Conservation (phyloP, 345 rosid species). For the Mercurialis annua region DNA sequence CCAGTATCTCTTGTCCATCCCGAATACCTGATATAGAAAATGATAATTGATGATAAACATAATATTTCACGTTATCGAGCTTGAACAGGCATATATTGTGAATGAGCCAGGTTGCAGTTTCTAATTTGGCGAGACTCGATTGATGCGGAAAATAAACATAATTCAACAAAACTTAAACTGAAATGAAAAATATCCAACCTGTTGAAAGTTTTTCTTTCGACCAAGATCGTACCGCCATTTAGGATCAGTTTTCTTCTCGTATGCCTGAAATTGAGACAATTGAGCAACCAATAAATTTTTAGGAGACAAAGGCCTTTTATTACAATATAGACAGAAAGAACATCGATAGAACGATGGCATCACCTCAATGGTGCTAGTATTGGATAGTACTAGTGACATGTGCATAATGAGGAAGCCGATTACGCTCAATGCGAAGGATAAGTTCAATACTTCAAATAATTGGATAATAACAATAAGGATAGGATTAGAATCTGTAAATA, state of each 20-base stretch:
- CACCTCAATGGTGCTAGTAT: conserved; percentile 35
- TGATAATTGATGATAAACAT: neutral
- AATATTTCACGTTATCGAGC: neutral
- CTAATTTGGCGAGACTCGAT: neutral
- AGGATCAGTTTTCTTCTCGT: conserved; percentile 24
- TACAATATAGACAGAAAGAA: neutral
- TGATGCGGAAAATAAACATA: neutral
- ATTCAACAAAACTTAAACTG: neutral
- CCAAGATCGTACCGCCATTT: conserved; percentile 32
- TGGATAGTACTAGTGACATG: conserved; percentile 24
- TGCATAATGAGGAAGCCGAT: conserved; percentile 35
- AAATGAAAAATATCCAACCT: conserved; percentile 16
- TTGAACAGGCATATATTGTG: neutral
- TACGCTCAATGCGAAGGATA: conserved; percentile 32
- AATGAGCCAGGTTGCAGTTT: neutral
- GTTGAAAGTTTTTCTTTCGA: conserved; percentile 30
- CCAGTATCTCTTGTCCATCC: conserved; percentile 62
- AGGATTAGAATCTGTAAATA: neutral
- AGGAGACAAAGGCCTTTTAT: neutral
- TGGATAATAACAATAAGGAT: neutral
- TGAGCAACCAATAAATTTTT: neutral
- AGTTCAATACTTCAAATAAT: conserved; percentile 27
- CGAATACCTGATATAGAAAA: conserved; percentile 50
- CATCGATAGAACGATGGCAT: neutral
- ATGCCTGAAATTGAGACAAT: conserved; percentile 20